Percentiles rank a stretch among this genome's conserved stretches.
These are phyloP conservation scores for Centrapalus pauciflorus DNA, from an alignment of 129 eudicot species.

Conservation along the genomic window DNA sequence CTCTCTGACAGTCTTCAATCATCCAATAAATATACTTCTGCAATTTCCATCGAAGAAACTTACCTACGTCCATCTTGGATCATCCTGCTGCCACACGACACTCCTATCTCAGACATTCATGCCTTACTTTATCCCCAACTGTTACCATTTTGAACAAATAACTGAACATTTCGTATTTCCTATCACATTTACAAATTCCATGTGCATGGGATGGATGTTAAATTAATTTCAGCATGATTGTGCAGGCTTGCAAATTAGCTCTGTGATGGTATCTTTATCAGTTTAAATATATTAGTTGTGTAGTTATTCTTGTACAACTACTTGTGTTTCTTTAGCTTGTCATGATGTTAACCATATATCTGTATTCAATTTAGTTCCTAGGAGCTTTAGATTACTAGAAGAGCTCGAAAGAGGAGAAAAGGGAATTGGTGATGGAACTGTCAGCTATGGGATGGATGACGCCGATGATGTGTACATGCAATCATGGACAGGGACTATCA, in stretches of 20 bases:
- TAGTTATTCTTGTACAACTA: not conserved
- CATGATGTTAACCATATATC: constrained; percentile 5
- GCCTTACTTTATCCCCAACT: not conserved
- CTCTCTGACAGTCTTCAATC: not conserved
- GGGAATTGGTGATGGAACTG: constrained; percentile 93
- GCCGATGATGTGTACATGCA: constrained; percentile 87
- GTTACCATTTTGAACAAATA: not conserved
- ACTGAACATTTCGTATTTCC: not conserved
- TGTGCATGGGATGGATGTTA: constrained; percentile 9
- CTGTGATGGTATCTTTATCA: not conserved
- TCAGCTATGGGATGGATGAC: constrained; percentile 92
- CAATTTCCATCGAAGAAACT: no score
- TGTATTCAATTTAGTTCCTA: constrained; percentile 59
- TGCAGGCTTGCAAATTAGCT: not conserved
- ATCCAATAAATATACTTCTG: not conserved
- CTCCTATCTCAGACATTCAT: not conserved
- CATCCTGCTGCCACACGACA: no score
- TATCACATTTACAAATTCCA: not conserved
- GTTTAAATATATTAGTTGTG: not conserved
- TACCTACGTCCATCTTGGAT: not conserved
- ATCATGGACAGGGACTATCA: constrained; percentile 87
- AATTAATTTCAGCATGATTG: not conserved
- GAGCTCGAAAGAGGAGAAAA: constrained; percentile 94
- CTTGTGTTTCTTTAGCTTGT: not conserved
- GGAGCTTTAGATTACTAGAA: constrained; percentile 80